Conservation (phyloP, 345 rosid species). For the Eucalyptus guilfoylei region DNA sequence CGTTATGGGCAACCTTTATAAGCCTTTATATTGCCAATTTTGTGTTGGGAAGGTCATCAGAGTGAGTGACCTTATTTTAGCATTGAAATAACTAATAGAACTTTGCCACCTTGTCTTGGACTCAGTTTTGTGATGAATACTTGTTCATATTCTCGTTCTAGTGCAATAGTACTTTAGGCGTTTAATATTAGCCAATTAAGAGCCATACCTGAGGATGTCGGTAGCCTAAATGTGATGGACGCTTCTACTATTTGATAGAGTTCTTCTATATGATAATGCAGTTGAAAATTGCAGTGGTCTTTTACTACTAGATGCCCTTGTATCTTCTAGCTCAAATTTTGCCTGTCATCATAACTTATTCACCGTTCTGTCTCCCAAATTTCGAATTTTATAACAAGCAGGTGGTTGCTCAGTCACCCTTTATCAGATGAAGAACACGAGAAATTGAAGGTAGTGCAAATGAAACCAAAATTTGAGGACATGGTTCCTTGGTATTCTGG, state of each 20-base stretch:
- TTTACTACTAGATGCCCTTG: not conserved
- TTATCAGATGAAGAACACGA: slow-evolving; percentile 60
- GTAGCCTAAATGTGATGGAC: not conserved
- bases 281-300: not conserved
- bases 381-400: slow-evolving; percentile 4
- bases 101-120: not conserved
- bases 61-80: slow-evolving; percentile 25
- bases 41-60: slow-evolving; percentile 93
- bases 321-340: not conserved
- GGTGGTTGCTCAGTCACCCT: slow-evolving; percentile 93
- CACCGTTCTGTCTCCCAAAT: not conserved
- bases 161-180: not conserved
- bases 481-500: slow-evolving; percentile 99
- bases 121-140: not conserved
- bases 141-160: not conserved
- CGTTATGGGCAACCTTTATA: slow-evolving; percentile 95
- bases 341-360: not conserved
- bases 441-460: slow-evolving; percentile 64
- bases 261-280: not conserved
- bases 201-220: not conserved
- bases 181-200: not conserved
- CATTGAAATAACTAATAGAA: not conserved
- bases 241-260: not conserved
- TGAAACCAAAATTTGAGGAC: slow-evolving; percentile 89
- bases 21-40: slow-evolving; percentile 96